A percentile compares a stretch with the other conserved stretches of the same genome.
Evolutionary conservation across 2,329 filamentous ascomycete genomes (phyloP).

Genomic region (Fusarium citri): DNA sequence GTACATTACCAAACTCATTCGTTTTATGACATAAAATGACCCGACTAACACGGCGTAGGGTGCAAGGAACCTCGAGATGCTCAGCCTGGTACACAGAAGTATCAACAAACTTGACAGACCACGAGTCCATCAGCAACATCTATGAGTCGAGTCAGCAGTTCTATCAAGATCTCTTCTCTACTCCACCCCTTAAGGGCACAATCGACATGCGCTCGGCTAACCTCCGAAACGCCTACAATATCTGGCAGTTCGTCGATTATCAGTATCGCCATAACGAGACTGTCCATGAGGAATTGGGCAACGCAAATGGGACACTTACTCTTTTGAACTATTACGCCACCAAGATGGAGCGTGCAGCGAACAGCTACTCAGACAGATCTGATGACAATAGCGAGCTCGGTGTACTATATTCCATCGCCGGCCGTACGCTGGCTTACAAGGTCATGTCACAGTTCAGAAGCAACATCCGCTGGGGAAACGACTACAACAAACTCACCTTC

Average conservation of each 20-base stretch:
- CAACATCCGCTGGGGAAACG: slow-evolving; percentile 55
- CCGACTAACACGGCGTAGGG: slow-evolving; percentile 41
- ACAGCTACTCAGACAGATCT: slow-evolving; percentile 66
- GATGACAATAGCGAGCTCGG: slow-evolving; percentile 51
- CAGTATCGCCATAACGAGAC: slow-evolving; percentile 63
- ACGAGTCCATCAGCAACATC: slow-evolving; percentile 41
- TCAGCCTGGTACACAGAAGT: slow-evolving; percentile 52
- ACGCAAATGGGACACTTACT: slow-evolving; percentile 51
- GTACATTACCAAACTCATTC: slow-evolving; percentile 50
- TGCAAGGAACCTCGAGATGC: slow-evolving; percentile 56
- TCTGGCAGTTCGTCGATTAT: slow-evolving; percentile 69
- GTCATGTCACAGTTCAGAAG: slow-evolving; percentile 57
- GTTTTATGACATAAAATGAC: too few species aligned
- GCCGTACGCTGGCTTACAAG: slow-evolving; percentile 62
- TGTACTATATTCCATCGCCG: slow-evolving; percentile 61
- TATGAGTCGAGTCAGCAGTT: slow-evolving; percentile 51
- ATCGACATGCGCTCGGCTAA: slow-evolving; percentile 52
- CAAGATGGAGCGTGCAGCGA: slow-evolving; percentile 69
- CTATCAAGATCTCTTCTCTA: slow-evolving; percentile 58
- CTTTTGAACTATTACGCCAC: slow-evolving; percentile 72
- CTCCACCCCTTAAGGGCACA: slow-evolving; percentile 52
- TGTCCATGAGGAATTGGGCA: slow-evolving; percentile 53
- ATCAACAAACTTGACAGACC: slow-evolving; percentile 41
- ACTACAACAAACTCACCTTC: slow-evolving; percentile 61
- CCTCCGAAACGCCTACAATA: slow-evolving; percentile 62